A percentile compares a stretch with the other conserved stretches of the same genome.
These are phyloP conservation scores for Ascochyta clinopodiicola DNA, from an alignment of 2,329 filamentous ascomycete species.

Conservation along the genomic window DNA sequence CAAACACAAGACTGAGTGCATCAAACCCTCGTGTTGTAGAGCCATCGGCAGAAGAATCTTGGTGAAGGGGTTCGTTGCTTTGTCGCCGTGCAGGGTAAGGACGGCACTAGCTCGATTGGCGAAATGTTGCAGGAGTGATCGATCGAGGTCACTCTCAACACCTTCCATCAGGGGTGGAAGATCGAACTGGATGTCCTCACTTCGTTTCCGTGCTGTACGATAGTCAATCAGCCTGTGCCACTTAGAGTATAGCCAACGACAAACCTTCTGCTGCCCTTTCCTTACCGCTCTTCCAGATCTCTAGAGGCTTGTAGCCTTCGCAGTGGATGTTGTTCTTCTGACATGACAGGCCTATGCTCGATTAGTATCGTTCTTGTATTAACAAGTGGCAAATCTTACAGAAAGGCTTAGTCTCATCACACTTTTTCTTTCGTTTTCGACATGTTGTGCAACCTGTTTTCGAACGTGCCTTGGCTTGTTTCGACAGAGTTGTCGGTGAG, in stretches of 20 bases:
- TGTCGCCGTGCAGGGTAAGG: conserved; percentile 80
- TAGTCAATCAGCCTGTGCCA: conserved; percentile 30
- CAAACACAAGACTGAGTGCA: conserved; percentile 88
- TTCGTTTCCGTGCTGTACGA: conserved; percentile 42
- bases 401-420: conserved; percentile 57
- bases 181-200: conserved; percentile 50
- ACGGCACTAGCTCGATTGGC: conserved; percentile 79
- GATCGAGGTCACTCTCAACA: conserved; percentile 80
- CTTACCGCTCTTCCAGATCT: conserved; percentile 85
- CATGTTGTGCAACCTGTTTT: conserved; percentile 67
- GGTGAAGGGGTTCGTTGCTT: conserved; percentile 79
- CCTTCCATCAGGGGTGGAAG: conserved; percentile 74
- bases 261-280: conserved; percentile 72
- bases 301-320: conserved; percentile 86
- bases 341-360: conserved; percentile 74
- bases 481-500: conserved; percentile 65
- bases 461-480: conserved; percentile 75
- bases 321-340: conserved; percentile 93
- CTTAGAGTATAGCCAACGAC: conserved; percentile 1
- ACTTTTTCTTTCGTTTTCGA: conserved; percentile 67
- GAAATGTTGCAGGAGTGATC: conserved; percentile 83
- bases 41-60: conserved; percentile 84
- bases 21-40: conserved; percentile 77
- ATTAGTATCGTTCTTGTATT: conserved; percentile 27
- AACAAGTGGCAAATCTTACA: conserved; percentile 38